Conservation (phyloP, 495 filamentous ascomycete genomes). For the Podospora conica region DNA sequence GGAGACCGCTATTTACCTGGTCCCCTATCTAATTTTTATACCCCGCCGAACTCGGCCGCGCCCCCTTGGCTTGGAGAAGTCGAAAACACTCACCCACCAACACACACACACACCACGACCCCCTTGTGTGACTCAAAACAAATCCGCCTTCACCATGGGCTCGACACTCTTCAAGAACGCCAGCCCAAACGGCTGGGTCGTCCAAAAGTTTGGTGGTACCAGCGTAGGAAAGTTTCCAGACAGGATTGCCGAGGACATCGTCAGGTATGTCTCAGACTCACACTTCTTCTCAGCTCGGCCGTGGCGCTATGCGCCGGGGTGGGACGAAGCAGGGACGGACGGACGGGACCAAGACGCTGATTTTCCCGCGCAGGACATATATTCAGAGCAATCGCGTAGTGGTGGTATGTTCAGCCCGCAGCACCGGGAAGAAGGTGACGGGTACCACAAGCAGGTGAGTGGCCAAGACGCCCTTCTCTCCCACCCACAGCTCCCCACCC, state of each 20-base stretch:
- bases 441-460: constrained; percentile 92
- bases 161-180: constrained; percentile 28
- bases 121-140: constrained; percentile 15
- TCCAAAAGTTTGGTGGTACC: constrained; percentile 82
- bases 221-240: constrained; percentile 48
- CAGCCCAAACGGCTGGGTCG: constrained; percentile 54
- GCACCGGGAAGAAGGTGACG: constrained; percentile 80
- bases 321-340: background rate
- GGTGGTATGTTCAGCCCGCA: constrained; percentile 89
- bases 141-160: constrained; percentile 18
- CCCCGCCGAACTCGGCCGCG: constrained; percentile 13
- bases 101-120: background rate
- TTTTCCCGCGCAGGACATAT: constrained; percentile 47
- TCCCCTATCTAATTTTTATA: background rate
- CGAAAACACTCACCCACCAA: background rate
- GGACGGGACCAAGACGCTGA: constrained; percentile 7
- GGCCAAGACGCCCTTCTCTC: constrained; percentile 12
- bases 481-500: constrained; percentile 5
- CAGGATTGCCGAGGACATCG: constrained; percentile 34
- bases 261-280: constrained; percentile 23
- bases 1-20: background rate
- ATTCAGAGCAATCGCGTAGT: constrained; percentile 64
- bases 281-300: background rate
- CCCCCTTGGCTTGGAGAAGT: constrained; percentile 3
- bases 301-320: background rate